These are phyloP conservation scores for Amaranthus palmeri DNA, from an alignment of 148 eudicot genomes.

Conservation along the genomic window DNA sequence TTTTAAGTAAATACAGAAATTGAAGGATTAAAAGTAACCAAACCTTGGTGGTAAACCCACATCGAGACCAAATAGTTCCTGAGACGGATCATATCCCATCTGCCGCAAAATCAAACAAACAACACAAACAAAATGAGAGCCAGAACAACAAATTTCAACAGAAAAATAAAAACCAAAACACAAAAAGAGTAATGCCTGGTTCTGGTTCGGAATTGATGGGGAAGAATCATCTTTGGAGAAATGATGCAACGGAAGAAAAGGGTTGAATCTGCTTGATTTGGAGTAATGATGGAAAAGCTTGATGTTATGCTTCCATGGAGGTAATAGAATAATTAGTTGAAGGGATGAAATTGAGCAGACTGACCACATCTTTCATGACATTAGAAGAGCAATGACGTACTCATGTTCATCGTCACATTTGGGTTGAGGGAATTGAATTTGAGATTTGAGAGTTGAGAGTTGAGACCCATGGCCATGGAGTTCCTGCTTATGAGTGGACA, in stretches of 20 bases:
- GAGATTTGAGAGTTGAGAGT: no score
- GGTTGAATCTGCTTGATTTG: conserved; percentile 11
- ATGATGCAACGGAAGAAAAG: conserved; percentile 1
- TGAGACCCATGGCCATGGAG: not conserved
- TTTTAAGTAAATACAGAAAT: not conserved
- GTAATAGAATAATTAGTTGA: conserved; percentile 26
- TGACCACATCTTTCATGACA: conserved; percentile 39
- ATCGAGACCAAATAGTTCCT: conserved; percentile 59
- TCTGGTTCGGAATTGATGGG: conserved; percentile 29
- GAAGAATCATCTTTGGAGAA: conserved; percentile 39
- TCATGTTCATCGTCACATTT: not conserved
- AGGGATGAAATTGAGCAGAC: conserved; percentile 25
- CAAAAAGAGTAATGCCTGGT: conserved; percentile 28
- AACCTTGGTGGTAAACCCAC: conserved; percentile 55
- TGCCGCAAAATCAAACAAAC: conserved; percentile 15
- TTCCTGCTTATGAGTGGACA: conserved; percentile 15
- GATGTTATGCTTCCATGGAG: conserved; percentile 33
- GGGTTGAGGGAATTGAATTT: not conserved
- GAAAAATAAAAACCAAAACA: not conserved
- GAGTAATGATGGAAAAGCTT: conserved; percentile 13
- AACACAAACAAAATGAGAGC: not conserved
- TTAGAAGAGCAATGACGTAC: not conserved
- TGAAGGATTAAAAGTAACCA: conserved; percentile 31
- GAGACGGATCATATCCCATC: conserved; percentile 58
- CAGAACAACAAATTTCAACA: not conserved